phyloP scores from a whole-genome alignment of 352 stramenopile genomes.

The Pythium rishiriense region DNA sequence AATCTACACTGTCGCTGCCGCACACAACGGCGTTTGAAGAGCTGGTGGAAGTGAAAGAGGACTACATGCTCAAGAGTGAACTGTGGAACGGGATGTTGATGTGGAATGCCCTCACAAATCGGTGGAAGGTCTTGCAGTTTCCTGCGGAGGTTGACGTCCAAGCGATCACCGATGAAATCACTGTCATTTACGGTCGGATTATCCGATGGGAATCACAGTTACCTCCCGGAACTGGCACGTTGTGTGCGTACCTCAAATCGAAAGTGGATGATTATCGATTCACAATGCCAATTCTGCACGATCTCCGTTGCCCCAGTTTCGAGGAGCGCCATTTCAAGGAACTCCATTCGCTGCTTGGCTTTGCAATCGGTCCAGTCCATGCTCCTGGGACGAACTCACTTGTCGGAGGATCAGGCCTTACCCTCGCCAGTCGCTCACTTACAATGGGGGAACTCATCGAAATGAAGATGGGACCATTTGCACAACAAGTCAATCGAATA shows the following conservation, averaged over 20 bases:
- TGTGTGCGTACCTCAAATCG: slow-evolving; percentile 69
- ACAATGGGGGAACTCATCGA: slow-evolving; percentile 82
- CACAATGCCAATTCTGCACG: slow-evolving; percentile 74
- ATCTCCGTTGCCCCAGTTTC: slow-evolving; percentile 60
- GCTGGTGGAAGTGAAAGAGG: slow-evolving; percentile 61
- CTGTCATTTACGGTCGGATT: slow-evolving; percentile 53
- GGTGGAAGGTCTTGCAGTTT: slow-evolving; percentile 59
- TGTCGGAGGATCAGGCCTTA: neutral
- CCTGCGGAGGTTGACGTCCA: slow-evolving; percentile 65
- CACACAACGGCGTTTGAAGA: slow-evolving; percentile 79
- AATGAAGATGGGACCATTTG: slow-evolving; percentile 75
- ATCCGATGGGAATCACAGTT: slow-evolving; percentile 54
- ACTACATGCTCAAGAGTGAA: slow-evolving; percentile 78
- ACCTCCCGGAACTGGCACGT: slow-evolving; percentile 39
- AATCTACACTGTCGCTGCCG: slow-evolving; percentile 58
- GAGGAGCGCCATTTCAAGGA: slow-evolving; percentile 64
- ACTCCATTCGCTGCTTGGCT: slow-evolving; percentile 68
- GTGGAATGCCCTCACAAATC: slow-evolving; percentile 52
- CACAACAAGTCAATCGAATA: slow-evolving; percentile 78
- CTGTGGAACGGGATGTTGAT: slow-evolving; percentile 78
- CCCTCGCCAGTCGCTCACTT: slow-evolving; percentile 29
- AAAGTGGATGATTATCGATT: slow-evolving; percentile 80
- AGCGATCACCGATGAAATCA: slow-evolving; percentile 67
- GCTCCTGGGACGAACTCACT: neutral
- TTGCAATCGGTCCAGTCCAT: slow-evolving; percentile 50